phyloP scores from a whole-genome alignment of 371 early-diverging fungal species.

The Mucor circinelloides region DNA sequence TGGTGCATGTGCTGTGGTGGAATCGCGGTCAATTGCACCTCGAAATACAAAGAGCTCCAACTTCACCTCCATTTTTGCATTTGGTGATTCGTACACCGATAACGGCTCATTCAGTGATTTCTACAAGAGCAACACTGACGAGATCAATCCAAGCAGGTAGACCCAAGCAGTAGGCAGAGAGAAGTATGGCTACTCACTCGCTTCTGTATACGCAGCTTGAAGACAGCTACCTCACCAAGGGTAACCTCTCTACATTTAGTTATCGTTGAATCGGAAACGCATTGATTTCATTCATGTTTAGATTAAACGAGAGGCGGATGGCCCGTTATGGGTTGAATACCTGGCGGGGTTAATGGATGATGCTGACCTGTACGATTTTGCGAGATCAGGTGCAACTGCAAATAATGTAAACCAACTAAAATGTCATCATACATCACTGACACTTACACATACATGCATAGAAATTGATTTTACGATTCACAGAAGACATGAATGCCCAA shows the following conservation, averaged over 20 bases:
- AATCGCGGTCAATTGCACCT: neutral
- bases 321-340: constrained; percentile 24
- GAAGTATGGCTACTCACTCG: neutral
- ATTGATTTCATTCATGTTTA: neutral
- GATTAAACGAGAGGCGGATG: constrained; percentile 9
- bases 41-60: neutral
- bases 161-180: neutral
- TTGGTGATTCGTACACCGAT: constrained; percentile 29
- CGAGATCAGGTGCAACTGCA: constrained; percentile 19
- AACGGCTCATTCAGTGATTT: constrained; percentile 6
- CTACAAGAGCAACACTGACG: neutral
- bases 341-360: neutral
- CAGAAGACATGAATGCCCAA: neutral
- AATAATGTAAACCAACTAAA: constrained; percentile 12
- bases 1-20: neutral
- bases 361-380: constrained; percentile 14
- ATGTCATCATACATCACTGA: neutral
- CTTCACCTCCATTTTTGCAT: constrained; percentile 2
- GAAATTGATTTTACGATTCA: neutral
- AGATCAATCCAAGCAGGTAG: neutral
- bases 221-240: neutral
- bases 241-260: neutral
- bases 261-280: neutral
- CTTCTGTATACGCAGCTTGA: neutral
- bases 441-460: neutral